Evolutionary conservation across 805 yeast species (phyloP).

Genomic region (Kodamaea hsintzibuensis): DNA sequence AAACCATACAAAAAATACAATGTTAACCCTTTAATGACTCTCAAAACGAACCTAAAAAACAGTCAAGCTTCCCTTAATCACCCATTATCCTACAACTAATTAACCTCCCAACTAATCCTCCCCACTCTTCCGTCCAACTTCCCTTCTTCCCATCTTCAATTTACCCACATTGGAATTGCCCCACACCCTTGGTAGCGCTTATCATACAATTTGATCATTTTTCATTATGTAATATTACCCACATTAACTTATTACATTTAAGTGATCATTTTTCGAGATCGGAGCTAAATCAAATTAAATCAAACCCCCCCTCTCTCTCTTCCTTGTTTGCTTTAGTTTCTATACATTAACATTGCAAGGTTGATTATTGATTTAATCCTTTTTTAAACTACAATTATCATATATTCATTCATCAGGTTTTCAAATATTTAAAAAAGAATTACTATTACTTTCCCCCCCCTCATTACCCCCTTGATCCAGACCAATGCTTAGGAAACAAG

Average conservation of each 20-base stretch:
- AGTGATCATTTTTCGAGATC: not conserved
- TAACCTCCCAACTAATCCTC: too few species aligned
- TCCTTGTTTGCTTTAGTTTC: not conserved
- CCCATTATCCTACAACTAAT: too few species aligned
- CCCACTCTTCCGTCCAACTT: too few species aligned
- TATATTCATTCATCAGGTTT: not conserved
- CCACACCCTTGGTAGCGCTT: constrained; percentile 8
- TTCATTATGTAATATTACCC: too few species aligned
- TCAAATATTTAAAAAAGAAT: not conserved
- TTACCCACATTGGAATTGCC: not conserved
- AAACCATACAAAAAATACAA: too few species aligned
- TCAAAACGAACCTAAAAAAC: too few species aligned
- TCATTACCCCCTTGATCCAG: constrained; percentile 1
- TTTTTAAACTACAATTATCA: not conserved
- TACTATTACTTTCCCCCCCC: not conserved
- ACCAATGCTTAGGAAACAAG: constrained; percentile 6
- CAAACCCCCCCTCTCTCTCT: not conserved
- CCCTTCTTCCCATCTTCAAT: not conserved
- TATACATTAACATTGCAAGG: not conserved
- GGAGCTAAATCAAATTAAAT: not conserved
- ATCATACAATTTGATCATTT: constrained; percentile 2
- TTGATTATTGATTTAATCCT: not conserved
- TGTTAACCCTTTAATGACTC: too few species aligned
- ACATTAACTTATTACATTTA: too few species aligned
- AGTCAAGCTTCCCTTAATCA: too few species aligned